These are phyloP conservation scores for Penicillium olsonii DNA, from an alignment of 2,329 filamentous ascomycete species.

Conservation along the genomic window DNA sequence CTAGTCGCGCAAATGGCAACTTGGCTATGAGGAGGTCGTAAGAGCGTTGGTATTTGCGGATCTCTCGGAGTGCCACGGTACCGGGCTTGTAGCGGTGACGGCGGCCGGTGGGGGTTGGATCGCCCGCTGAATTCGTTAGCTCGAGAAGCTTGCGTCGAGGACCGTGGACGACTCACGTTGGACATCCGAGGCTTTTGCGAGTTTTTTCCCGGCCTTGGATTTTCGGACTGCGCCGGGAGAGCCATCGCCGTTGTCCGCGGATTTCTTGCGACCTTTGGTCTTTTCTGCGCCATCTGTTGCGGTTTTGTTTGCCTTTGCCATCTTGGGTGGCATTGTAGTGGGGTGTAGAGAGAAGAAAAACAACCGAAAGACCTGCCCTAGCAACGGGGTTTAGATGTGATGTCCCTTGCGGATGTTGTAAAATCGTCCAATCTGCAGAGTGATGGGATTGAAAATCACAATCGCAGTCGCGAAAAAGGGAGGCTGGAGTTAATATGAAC, in stretches of 20 bases:
- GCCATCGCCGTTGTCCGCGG: conserved; percentile 13
- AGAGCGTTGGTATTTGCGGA: conserved; percentile 83
- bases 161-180: conserved; percentile 31
- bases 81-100: conserved; percentile 70
- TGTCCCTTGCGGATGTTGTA: conserved; percentile 2
- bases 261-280: conserved; percentile 3
- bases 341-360: background rate
- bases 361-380: conserved; percentile 10
- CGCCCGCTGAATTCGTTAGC: conserved; percentile 59
- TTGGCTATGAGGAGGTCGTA: conserved; percentile 79
- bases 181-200: conserved; percentile 34
- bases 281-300: conserved; percentile 11
- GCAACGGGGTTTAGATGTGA: conserved; percentile 2
- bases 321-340: conserved; percentile 33
- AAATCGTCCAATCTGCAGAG: background rate
- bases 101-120: conserved; percentile 67
- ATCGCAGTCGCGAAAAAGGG: background rate
- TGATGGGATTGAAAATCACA: conserved; percentile 3
- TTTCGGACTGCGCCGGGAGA: conserved; percentile 25
- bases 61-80: conserved; percentile 87
- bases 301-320: conserved; percentile 19
- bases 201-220: conserved; percentile 19
- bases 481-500: conserved; percentile 9
- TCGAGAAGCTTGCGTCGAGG: background rate
- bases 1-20: conserved; percentile 52